Percentiles rank a stretch among this genome's conserved stretches.
phyloP scores from a whole-genome alignment of 768 basidiomycete species.

The Pholiota molesta region DNA sequence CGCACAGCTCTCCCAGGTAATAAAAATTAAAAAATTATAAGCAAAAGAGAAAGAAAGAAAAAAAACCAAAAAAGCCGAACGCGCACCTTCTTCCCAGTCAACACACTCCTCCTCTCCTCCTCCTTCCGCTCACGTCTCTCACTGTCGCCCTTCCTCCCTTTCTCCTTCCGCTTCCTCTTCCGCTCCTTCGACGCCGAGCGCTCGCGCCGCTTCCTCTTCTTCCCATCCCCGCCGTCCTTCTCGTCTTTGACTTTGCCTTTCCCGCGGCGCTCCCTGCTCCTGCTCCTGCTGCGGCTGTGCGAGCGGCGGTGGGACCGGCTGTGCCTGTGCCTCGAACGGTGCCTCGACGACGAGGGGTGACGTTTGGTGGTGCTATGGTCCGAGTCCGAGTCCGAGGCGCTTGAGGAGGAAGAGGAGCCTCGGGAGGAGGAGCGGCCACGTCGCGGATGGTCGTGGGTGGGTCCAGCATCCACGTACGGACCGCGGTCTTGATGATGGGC shows the following conservation, averaged over 20 bases:
- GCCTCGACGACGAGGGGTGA: not conserved
- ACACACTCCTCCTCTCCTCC: conserved; percentile 54
- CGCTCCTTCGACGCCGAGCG: conserved; percentile 25
- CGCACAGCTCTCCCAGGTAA: too few relatives aligned
- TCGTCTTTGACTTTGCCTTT: not conserved
- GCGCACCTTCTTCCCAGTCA: conserved; percentile 64
- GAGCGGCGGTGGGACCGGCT: not conserved
- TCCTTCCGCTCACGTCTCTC: conserved; percentile 35
- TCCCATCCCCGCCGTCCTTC: not conserved
- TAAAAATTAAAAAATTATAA: too few relatives aligned
- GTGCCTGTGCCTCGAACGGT: not conserved
- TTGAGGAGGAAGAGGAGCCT: not conserved
- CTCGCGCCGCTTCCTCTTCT: conserved; percentile 13
- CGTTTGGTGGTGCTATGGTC: not conserved
- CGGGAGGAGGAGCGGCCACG: conserved; percentile 1
- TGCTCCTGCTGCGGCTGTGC: not conserved
- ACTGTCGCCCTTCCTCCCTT: conserved; percentile 32
- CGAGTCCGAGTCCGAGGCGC: not conserved
- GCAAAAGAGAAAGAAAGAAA: not conserved
- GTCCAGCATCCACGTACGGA: not conserved
- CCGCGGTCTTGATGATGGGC: not conserved
- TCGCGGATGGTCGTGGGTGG: not conserved
- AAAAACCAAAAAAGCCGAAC: not conserved
- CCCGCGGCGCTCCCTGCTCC: not conserved
- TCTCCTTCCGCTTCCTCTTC: conserved; percentile 27